These are phyloP conservation scores for Taxawa tesnikishii DNA, from an alignment of 2,329 filamentous ascomycete genomes.

Conservation along the genomic window DNA sequence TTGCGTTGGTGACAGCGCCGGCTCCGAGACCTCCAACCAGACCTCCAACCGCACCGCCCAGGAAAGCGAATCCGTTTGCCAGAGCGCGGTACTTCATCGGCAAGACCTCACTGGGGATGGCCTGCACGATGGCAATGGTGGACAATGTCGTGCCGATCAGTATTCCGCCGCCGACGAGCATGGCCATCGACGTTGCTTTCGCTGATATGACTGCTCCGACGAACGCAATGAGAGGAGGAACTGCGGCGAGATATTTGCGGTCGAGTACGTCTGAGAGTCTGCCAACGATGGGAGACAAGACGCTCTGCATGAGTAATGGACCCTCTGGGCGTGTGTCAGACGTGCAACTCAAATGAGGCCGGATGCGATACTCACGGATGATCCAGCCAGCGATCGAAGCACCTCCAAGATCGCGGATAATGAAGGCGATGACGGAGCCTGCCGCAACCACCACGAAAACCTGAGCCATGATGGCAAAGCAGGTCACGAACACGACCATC, in stretches of 20 bases:
- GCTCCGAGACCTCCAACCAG: slow-evolving; percentile 37
- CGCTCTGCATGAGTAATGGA: slow-evolving; percentile 45
- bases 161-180: slow-evolving; percentile 45
- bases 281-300: slow-evolving; percentile 43
- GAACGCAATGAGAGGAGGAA: slow-evolving; percentile 42
- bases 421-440: slow-evolving; percentile 44
- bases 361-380: slow-evolving; percentile 30
- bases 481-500: slow-evolving; percentile 37
- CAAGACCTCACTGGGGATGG: slow-evolving; percentile 45
- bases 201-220: slow-evolving; percentile 42
- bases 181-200: slow-evolving; percentile 42
- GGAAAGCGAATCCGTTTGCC: slow-evolving; percentile 40
- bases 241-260: slow-evolving; percentile 39
- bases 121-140: slow-evolving; percentile 43
- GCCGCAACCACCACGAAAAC: slow-evolving; percentile 45
- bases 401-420: slow-evolving; percentile 40
- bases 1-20: slow-evolving; percentile 39
- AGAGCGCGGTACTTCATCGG: slow-evolving; percentile 45
- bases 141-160: slow-evolving; percentile 43
- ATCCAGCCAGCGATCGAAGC: slow-evolving; percentile 41
- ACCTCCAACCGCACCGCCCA: slow-evolving; percentile 40
- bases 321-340: slow-evolving; percentile 24
- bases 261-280: slow-evolving; percentile 45
- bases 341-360: neutral
- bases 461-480: slow-evolving; percentile 41